These are phyloP conservation scores for Puccinia brachypodii DNA, from an alignment of 1,284 basidiomycete genomes.

Conservation along the genomic window DNA sequence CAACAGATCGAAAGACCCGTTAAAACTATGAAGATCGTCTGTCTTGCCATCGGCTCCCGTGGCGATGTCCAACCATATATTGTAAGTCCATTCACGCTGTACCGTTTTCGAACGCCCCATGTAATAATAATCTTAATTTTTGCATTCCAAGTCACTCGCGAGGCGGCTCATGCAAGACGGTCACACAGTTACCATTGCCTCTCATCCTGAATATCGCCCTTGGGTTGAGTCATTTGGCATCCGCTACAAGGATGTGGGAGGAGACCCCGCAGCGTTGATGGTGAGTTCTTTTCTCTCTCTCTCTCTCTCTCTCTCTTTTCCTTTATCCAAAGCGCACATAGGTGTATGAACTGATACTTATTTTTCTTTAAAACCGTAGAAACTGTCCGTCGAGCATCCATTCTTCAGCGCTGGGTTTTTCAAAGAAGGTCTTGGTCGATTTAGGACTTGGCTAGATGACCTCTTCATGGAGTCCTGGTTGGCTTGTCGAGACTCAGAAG, in stretches of 20 bases:
- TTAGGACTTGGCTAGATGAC: conserved; percentile 95
- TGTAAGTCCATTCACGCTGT: conserved; percentile 48
- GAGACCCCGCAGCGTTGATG: conserved; percentile 87
- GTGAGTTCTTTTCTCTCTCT: conserved; percentile 49
- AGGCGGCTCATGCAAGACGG: conserved; percentile 89
- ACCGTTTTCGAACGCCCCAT: not conserved
- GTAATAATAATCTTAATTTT: not conserved
- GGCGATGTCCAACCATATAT: conserved; percentile 74
- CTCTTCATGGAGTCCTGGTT: conserved; percentile 90
- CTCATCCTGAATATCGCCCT: conserved; percentile 86
- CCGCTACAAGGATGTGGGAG: conserved; percentile 87
- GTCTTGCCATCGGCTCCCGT: conserved; percentile 89
- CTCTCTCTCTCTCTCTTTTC: not conserved
- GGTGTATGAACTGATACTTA: not conserved
- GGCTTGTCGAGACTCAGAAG: conserved; percentile 75
- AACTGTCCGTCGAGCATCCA: conserved; percentile 86
- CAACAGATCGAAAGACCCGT: conserved; percentile 1
- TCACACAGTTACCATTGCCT: conserved; percentile 79
- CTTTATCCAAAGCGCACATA: not conserved
- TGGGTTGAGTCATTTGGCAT: conserved; percentile 92
- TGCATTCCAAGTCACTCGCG: conserved; percentile 61
- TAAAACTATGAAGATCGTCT: conserved; percentile 66
- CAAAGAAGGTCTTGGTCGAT: conserved; percentile 76
- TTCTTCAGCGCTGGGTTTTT: conserved; percentile 93
- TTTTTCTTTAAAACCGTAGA: not conserved